Base-by-base conservation (phyloP, 2,329 filamentous ascomycete genomes). In the Apiospora hydei region DNA sequence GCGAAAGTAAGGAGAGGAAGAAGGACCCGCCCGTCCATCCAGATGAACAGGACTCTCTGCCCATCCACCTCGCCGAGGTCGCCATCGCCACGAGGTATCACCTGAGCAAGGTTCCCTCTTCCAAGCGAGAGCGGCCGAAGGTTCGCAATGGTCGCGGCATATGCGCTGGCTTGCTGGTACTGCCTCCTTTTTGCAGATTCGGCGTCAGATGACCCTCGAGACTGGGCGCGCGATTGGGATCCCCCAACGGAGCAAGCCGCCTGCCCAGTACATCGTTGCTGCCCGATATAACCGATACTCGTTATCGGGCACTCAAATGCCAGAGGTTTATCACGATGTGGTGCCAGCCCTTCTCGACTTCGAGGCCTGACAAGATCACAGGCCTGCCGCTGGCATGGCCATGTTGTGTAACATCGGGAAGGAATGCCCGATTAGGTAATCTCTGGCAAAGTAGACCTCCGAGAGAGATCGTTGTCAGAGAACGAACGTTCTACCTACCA, bases 401-500 rank as follows among this genome's bases (percentile, higher is more conserved):
- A 3, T n/a, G 5, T 18, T 64, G 34, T 64, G 57, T 64, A 64
- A 64, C 57, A 41, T 64, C 34, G 57, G 34, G n/a, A 64, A 41
- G 34, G 30, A 3, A 41, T 64, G 34, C 57, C 57, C 34, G 57
- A 64, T n/a, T 41, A 64, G 57, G 57, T n/a, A 64, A 41, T 21
- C 21, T 21, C 34, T 64, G 57, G 30, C 57, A 41, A 4, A 21
- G n/a, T 4, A 57, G 51, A 57, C 26, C 30, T 64, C 57, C 18
- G 18, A 64, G 18, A 41, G 30, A 3, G 30, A 38, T 18, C 14
- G 38, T 21, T 5, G 53, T 61, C 53, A 16, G 30, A 34, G 14
- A 26, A 53, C 11, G 24, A 3, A 14, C 14, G 26, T 26, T 26
- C 51, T 13, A 30, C 26, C 24, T 7, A 34, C 57, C 8, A 21